Evolutionary conservation across 495 filamentous ascomycete genomes (phyloP).

Genomic region (Xylaria acuta): DNA sequence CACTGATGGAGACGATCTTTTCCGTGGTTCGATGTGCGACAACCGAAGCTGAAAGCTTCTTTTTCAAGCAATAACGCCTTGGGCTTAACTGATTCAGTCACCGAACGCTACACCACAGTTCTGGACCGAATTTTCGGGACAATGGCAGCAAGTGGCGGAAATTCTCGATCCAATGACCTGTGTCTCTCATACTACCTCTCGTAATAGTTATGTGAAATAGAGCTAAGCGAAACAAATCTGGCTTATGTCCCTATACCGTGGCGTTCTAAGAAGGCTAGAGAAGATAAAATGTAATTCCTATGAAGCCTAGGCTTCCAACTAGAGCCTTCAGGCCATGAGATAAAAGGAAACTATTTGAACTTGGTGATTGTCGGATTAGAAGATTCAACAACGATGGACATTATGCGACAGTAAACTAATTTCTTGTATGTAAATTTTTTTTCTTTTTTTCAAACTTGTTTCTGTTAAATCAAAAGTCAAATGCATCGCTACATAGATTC

Average conservation of each 20-base stretch:
- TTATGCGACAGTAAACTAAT: background rate
- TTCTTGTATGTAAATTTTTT: background rate
- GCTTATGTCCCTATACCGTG: background rate
- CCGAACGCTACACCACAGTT: background rate
- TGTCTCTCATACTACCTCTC: background rate
- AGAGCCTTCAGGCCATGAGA: background rate
- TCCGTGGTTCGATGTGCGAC: background rate
- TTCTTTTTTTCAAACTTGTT: background rate
- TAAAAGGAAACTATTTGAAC: background rate
- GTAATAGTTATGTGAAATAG: background rate
- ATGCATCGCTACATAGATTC: too few species aligned
- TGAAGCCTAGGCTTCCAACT: background rate
- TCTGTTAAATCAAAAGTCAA: background rate
- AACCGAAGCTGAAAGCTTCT: conserved; percentile 10
- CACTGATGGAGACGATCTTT: conserved; percentile 12
- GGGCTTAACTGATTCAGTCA: background rate
- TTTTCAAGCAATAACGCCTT: conserved; percentile 14
- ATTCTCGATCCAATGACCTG: background rate
- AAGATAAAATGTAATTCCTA: background rate
- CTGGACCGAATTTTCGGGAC: background rate
- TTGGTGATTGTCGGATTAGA: background rate
- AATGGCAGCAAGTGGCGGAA: background rate
- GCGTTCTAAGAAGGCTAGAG: background rate
- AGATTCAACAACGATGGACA: background rate
- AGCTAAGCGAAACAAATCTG: background rate